Conservation (phyloP, 2,329 filamentous ascomycete genomes). For the Sarocladiaceae sp. region DNA sequence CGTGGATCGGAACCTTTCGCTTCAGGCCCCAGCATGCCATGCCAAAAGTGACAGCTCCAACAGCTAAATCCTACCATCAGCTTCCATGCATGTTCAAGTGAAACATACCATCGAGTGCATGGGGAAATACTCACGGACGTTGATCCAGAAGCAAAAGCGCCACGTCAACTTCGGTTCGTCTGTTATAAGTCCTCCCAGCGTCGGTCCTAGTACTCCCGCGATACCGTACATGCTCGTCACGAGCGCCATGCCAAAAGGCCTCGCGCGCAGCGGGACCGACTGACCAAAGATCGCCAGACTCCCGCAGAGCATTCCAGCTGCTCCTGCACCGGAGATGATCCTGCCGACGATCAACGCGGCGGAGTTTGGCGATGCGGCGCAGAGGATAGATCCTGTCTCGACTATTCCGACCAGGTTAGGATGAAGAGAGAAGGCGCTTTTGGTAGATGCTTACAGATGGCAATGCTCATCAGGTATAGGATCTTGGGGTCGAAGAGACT, state of each 20-base stretch:
- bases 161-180: background rate
- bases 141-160: background rate
- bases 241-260: background rate
- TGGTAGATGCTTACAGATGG: conserved; percentile 16
- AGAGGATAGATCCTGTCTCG: conserved; percentile 32
- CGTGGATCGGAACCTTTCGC: background rate
- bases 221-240: background rate
- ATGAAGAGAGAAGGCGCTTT: background rate
- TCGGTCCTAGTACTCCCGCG: background rate
- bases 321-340: conserved; percentile 37
- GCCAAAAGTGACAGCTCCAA: background rate
- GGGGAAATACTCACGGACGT: background rate
- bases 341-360: conserved; percentile 45
- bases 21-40: background rate
- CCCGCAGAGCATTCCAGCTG: background rate
- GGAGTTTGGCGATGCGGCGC: conserved; percentile 37
- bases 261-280: background rate
- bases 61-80: background rate
- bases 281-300: background rate
- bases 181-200: background rate
- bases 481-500: conserved; percentile 42
- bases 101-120: background rate
- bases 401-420: conserved; percentile 13
- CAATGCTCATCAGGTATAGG: conserved; percentile 32
- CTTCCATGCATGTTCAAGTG: background rate